Percentiles rank a stretch among this genome's conserved stretches.
Evolutionary conservation across 2,329 filamentous ascomycete species (phyloP).

Genomic region (Aspergillus sp.): DNA sequence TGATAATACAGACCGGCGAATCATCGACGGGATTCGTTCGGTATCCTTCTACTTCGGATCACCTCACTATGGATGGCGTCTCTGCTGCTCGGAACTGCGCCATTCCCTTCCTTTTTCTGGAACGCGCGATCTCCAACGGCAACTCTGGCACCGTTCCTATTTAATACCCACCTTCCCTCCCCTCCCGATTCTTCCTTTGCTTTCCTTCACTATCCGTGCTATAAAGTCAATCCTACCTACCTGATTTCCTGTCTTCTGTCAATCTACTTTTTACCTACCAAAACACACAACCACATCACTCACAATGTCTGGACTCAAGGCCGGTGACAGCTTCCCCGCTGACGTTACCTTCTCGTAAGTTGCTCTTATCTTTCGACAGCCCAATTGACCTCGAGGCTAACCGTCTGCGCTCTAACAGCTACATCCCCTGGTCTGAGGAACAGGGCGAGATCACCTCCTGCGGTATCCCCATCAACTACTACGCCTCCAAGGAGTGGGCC

Average conservation of each 20-base stretch:
- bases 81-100: conserved; percentile 14
- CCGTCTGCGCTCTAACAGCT: conserved; percentile 47
- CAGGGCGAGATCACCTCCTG: conserved; percentile 69
- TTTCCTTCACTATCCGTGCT: neutral
- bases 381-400: conserved; percentile 3
- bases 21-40: conserved; percentile 40
- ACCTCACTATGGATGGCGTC: conserved; percentile 22
- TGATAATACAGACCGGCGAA: conserved; percentile 28
- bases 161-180: conserved; percentile 21
- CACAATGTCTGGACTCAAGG: conserved; percentile 68
- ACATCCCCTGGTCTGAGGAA: conserved; percentile 74
- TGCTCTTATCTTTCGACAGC: conserved; percentile 2
- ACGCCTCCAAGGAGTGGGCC: conserved; percentile 74
- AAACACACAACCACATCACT: conserved; percentile 10
- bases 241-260: conserved; percentile 18
- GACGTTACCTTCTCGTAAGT: conserved; percentile 73
- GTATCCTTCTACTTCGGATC: conserved; percentile 38
- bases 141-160: conserved; percentile 16
- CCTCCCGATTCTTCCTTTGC: conserved; percentile 4
- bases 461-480: conserved; percentile 73
- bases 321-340: conserved; percentile 79
- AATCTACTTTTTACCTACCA: conserved; percentile 12
- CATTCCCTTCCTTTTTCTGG: conserved; percentile 11
- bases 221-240: conserved; percentile 12
- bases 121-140: conserved; percentile 14